Percentiles rank a stretch among this genome's conserved stretches.
Evolutionary conservation across 768 basidiomycete genomes (phyloP).

Genomic region (Psilocybe cyanescens): DNA sequence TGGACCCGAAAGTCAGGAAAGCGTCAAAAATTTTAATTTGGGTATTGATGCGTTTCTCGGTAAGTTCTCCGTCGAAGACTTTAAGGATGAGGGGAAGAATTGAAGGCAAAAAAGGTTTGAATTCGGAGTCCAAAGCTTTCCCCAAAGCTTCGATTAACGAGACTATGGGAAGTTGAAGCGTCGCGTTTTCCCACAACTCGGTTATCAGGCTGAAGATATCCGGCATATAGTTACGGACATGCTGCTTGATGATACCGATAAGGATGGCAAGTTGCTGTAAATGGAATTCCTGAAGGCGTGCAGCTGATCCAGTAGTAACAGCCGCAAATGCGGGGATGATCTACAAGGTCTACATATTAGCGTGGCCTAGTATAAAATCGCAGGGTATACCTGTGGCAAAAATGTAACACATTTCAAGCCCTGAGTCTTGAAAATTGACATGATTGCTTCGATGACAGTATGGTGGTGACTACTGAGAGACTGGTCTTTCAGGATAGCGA

Average conservation of each 20-base stretch:
- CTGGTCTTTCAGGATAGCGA: slow-evolving; percentile 88
- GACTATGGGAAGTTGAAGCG: slow-evolving; percentile 90
- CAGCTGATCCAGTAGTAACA: slow-evolving; percentile 82
- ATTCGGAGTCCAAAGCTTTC: slow-evolving; percentile 93
- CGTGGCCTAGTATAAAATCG: neutral
- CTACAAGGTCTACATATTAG: slow-evolving; percentile 36
- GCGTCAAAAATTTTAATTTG: slow-evolving; percentile 95
- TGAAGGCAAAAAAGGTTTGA: slow-evolving; percentile 92
- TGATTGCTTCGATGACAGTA: slow-evolving; percentile 94
- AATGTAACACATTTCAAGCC: slow-evolving; percentile 96
- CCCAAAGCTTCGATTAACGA: slow-evolving; percentile 92
- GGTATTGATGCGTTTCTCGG: slow-evolving; percentile 75
- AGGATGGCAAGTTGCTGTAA: slow-evolving; percentile 95
- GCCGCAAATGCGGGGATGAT: slow-evolving; percentile 95
- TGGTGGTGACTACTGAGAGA: slow-evolving; percentile 87
- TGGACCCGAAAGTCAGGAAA: slow-evolving; percentile 92
- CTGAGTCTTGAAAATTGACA: slow-evolving; percentile 99
- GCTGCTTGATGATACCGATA: slow-evolving; percentile 95
- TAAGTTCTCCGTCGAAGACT: slow-evolving; percentile 87
- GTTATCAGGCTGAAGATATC: slow-evolving; percentile 85
- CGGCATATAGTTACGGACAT: slow-evolving; percentile 89
- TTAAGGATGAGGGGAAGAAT: slow-evolving; percentile 89
- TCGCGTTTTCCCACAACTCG: slow-evolving; percentile 87
- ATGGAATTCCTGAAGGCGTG: slow-evolving; percentile 89
- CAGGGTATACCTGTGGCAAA: slow-evolving; percentile 75